Conservation (phyloP, 345 rosid species). For the Raphanus sativus region DNA sequence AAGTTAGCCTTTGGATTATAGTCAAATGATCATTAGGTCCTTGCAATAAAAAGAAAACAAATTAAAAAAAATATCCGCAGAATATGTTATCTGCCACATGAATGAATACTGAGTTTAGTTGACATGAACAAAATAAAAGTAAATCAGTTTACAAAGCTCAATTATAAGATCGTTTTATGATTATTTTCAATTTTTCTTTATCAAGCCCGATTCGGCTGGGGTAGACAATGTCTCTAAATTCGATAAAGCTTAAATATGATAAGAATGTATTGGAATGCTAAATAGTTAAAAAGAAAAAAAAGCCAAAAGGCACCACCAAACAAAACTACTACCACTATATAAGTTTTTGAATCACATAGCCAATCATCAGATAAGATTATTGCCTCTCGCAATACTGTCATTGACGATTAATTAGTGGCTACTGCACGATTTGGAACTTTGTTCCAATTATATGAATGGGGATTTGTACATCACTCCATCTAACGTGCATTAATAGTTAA, state of each 20-base stretch:
- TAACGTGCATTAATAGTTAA: slow-evolving; percentile 22
- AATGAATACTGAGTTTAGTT: not conserved
- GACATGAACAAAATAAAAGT: not conserved
- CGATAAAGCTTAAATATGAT: slow-evolving; percentile 1
- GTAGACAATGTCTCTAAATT: not conserved
- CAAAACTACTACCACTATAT: not conserved
- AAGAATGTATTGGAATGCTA: slow-evolving; percentile 30
- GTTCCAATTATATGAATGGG: slow-evolving; percentile 12
- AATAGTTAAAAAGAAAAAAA: not conserved
- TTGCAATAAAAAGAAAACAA: not conserved
- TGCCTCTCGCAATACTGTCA: slow-evolving; percentile 25
- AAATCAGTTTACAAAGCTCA: not conserved
- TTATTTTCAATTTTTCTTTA: not conserved
- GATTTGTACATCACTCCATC: slow-evolving; percentile 17
- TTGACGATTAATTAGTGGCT: slow-evolving; percentile 23
- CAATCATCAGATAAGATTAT: slow-evolving; percentile 25
- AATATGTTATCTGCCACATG: not conserved
- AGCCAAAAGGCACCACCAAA: slow-evolving; percentile 2
- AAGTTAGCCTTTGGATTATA: not conserved
- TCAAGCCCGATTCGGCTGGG: not conserved
- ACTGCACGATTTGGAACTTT: slow-evolving; percentile 27
- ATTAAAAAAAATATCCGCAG: not conserved
- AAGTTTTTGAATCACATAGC: slow-evolving; percentile 5
- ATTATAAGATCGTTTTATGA: not conserved
- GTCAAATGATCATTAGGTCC: not conserved